Conservation (phyloP, 2,329 filamentous ascomycete genomes). For the Tolypocladium album region DNA sequence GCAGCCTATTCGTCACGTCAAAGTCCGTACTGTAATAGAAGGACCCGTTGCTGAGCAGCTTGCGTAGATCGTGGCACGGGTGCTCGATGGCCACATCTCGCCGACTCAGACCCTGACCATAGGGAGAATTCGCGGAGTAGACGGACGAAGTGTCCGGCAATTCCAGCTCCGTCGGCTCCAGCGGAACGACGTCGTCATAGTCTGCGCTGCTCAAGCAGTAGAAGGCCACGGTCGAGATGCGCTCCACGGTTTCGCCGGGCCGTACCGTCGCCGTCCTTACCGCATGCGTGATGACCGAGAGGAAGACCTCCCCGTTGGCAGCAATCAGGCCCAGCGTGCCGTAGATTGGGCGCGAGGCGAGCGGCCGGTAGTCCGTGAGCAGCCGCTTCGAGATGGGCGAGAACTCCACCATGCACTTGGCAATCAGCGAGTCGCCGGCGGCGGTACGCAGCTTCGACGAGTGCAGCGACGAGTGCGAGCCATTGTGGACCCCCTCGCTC, state of each 20-base stretch:
- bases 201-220: slow-evolving; percentile 81
- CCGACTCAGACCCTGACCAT: slow-evolving; percentile 40
- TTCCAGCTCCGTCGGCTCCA: slow-evolving; percentile 42
- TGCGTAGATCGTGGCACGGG: slow-evolving; percentile 82
- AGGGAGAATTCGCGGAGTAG: slow-evolving; percentile 32
- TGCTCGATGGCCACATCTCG: slow-evolving; percentile 68
- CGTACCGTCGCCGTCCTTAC: slow-evolving; percentile 70
- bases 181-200: slow-evolving; percentile 65
- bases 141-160: slow-evolving; percentile 33
- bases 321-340: slow-evolving; percentile 85
- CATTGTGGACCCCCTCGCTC: slow-evolving; percentile 48
- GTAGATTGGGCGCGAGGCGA: slow-evolving; percentile 65
- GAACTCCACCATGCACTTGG: slow-evolving; percentile 85
- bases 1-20: slow-evolving; percentile 84
- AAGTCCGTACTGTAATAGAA: slow-evolving; percentile 99
- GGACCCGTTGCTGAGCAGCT: slow-evolving; percentile 82
- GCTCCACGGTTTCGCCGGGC: slow-evolving; percentile 80
- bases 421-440: slow-evolving; percentile 31
- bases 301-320: slow-evolving; percentile 73
- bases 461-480: slow-evolving; percentile 43
- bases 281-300: slow-evolving; percentile 78
- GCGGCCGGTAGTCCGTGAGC: slow-evolving; percentile 63
- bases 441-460: slow-evolving; percentile 32
- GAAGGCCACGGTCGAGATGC: slow-evolving; percentile 80
- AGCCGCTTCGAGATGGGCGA: slow-evolving; percentile 51